Base-by-base conservation (phyloP, 1,284 basidiomycete species). In the Trichosporon inkin region DNA sequence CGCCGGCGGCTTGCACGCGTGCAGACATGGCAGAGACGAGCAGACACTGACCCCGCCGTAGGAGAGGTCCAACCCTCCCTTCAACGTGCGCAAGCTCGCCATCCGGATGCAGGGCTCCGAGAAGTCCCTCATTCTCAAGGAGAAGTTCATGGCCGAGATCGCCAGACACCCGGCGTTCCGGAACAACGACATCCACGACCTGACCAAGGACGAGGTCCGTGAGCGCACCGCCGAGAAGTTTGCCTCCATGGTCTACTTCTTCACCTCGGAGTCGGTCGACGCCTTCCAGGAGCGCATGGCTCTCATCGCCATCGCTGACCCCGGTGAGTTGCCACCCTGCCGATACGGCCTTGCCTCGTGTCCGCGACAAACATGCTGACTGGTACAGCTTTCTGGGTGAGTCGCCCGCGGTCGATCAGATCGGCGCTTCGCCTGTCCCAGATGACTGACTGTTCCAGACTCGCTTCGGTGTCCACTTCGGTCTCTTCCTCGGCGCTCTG, bases 171-270 rank as follows among this genome's bases (percentile, higher is more conserved):
- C 81, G 7, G 76, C 80, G n/a, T 83, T 83, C 77, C 78, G 79
- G 67, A 73, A 81, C 28, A 77, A 75, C 44, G 83, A 84, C 72
- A 80, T 83, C 55, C 82, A 84, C 67, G 83, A 84, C 68, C 69
- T 84, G 11, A 76, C 79, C 39, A 83, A 83, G 71, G 81, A 82
- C 55, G 76, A 83, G 68, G 71, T 84, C 7, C 70, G 83, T 28
- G 78, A 81, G 65, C 67, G 80, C 20, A 81, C 81, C 5, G 81
- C 81, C 81, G 78, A 80, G 63, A 78, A 75, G 70, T 79, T 79
- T 60, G 68, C 70, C 13, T 73, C 73, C 7, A 78, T 81, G 77
- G 79, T 80, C 2, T 75, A 81, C 69, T 81, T 79, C 60, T 80
- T 81, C 10, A 78, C 78, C 16, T 79, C 72, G 41, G 81, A 82